Base-by-base conservation (phyloP, 352 stramenopile genomes). In the Phytopythium litorale region DNA sequence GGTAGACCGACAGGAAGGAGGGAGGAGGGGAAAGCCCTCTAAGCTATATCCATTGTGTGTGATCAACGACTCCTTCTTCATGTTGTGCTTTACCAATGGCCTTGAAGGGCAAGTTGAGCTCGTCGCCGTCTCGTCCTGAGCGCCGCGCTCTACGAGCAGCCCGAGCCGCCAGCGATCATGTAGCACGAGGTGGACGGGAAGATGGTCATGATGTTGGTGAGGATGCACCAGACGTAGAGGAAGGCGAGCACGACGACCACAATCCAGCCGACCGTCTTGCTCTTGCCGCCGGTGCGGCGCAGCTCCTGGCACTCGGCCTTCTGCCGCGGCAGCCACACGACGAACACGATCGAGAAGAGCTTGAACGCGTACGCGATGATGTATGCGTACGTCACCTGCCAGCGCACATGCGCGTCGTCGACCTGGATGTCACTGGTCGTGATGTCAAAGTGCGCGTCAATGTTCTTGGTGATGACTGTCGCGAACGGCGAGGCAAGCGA, bases 171-270 rank as follows among this genome's bases (percentile, higher is more conserved):
- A 1, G 75, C 73, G 54, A 84, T 75, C 49, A 65, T 58, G 23
- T 76, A 64, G 62, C 75, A 84, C 1, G 73, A 74, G 15, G 75
- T 81, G 45, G 57, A 70, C 13, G 73, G 71, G 60, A 70, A 78
- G 58, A 84, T 81, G 38, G 60, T 75, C 68, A 84, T 79, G 66
- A 81, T 52, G 67, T 81, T 84, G 60, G 73, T 84, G 54, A 80
- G 66, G 56, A 81, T 72, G 23, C 70, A 76, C 73, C 75, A 84
- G 4, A 74, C 48, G 49, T 79, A 78, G 19, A 69, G 69, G 63
- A 80, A 81, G 48, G 55, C 56, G 35, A 78, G 45, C 0, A 79
- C 45, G 50, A 76, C 30, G 11, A 84, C 65, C 1, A 65, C 72
- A 19, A 73, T 49, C 48, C 73, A 40, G 11, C 73, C 75, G 40